These are phyloP conservation scores for Aspergillus sparsus DNA, from an alignment of 495 filamentous ascomycete species.

Conservation along the genomic window DNA sequence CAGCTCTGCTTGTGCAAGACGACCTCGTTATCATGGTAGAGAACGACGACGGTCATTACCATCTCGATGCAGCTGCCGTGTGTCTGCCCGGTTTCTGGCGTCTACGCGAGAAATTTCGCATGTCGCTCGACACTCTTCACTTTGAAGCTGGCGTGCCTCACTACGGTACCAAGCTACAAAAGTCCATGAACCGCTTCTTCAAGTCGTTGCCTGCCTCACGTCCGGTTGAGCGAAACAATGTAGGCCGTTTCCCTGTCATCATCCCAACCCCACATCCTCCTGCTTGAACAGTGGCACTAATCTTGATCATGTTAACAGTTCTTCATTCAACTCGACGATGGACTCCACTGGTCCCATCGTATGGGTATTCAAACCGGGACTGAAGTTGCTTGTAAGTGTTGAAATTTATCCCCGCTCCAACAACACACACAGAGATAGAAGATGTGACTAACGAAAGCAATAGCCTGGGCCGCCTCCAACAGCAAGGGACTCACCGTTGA, in stretches of 20 bases:
- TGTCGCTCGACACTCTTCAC: constrained; percentile 72
- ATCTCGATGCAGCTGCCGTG: constrained; percentile 69
- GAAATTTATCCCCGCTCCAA: too few species aligned
- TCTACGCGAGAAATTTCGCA: constrained; percentile 71
- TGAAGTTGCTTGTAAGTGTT: constrained; percentile 60
- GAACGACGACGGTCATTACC: constrained; percentile 68
- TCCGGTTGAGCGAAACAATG: constrained; percentile 55
- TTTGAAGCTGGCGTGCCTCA: constrained; percentile 72
- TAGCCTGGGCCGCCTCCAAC: neutral
- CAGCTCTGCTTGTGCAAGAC: constrained; percentile 67
- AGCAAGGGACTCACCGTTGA: neutral
- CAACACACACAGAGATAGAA: too few species aligned
- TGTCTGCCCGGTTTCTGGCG: constrained; percentile 77
- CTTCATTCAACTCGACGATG: constrained; percentile 68
- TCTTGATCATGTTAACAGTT: constrained; percentile 30
- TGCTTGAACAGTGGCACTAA: too few species aligned
- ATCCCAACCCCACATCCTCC: too few species aligned
- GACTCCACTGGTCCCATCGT: constrained; percentile 62
- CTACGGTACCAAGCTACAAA: constrained; percentile 68
- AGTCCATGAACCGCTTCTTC: constrained; percentile 71
- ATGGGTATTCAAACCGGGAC: constrained; percentile 65
- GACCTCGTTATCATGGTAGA: constrained; percentile 79
- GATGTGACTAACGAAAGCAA: constrained; percentile 29
- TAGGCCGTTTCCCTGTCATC: too few species aligned
- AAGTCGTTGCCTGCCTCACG: constrained; percentile 55